Evolutionary conservation across 1,139 yeast genomes (phyloP).

Genomic region (Taphrina pruni): DNA sequence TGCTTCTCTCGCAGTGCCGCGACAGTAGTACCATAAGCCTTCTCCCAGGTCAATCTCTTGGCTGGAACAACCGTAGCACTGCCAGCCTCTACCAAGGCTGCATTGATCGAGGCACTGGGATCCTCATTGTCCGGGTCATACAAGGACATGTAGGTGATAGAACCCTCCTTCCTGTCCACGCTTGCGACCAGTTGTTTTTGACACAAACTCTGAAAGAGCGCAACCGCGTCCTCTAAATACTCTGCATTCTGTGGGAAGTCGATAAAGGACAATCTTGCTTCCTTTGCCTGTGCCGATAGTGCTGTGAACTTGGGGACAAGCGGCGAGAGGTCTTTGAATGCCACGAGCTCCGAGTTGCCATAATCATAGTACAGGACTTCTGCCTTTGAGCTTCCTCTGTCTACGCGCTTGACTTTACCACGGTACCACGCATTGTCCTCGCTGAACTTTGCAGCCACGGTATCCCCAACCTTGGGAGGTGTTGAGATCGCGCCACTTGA

Average conservation of each 20-base stretch:
- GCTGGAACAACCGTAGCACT: slow-evolving; percentile 65
- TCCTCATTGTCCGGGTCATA: slow-evolving; percentile 63
- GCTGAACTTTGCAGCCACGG: slow-evolving; percentile 64
- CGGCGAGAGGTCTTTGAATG: slow-evolving; percentile 58
- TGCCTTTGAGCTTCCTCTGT: slow-evolving; percentile 57
- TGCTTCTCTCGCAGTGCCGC: slow-evolving; percentile 50
- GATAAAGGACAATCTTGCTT: slow-evolving; percentile 63
- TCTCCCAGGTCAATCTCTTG: slow-evolving; percentile 54
- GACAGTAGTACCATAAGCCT: slow-evolving; percentile 46
- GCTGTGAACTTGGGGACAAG: slow-evolving; percentile 62
- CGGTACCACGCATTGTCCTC: slow-evolving; percentile 66
- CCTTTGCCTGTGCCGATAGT: slow-evolving; percentile 64
- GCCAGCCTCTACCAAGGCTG: slow-evolving; percentile 67
- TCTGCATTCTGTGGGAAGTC: slow-evolving; percentile 65
- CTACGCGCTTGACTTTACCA: slow-evolving; percentile 57
- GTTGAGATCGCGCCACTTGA: slow-evolving; percentile 32
- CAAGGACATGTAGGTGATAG: slow-evolving; percentile 60
- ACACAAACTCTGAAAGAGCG: slow-evolving; percentile 62
- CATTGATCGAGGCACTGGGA: slow-evolving; percentile 66
- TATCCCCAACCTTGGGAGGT: slow-evolving; percentile 61
- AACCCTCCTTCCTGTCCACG: slow-evolving; percentile 54
- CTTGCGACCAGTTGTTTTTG: slow-evolving; percentile 67
- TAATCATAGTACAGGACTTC: slow-evolving; percentile 69
- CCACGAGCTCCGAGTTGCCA: slow-evolving; percentile 64
- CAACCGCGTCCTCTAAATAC: slow-evolving; percentile 66